phyloP scores from a whole-genome alignment of 1,284 basidiomycete species.

The Singerocomus rubriflavus region DNA sequence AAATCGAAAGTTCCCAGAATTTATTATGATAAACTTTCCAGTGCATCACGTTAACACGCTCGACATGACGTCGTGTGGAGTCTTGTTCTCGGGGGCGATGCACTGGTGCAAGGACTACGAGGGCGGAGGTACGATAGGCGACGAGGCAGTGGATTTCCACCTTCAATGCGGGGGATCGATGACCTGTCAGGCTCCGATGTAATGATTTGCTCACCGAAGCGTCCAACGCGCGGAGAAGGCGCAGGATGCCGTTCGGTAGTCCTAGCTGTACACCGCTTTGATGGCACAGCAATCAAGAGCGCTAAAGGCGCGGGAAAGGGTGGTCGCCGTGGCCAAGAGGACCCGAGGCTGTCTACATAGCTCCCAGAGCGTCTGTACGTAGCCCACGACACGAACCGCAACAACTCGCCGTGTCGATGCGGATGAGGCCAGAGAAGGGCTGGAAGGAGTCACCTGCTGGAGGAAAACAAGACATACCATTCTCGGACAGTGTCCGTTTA shows the following conservation, averaged over 20 bases:
- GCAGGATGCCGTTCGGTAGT: constrained; percentile 16
- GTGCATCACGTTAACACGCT: constrained; percentile 27
- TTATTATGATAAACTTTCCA: constrained; percentile 27
- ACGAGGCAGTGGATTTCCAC: constrained; percentile 25
- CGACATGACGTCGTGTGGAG: constrained; percentile 7
- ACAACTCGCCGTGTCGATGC: neutral
- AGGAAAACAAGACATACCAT: constrained; percentile 23
- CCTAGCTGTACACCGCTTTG: constrained; percentile 23
- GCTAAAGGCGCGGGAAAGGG: constrained; percentile 4
- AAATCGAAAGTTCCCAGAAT: constrained; percentile 17
- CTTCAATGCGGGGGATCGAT: constrained; percentile 11
- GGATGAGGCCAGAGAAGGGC: neutral
- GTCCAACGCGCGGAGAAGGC: constrained; percentile 13
- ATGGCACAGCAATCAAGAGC: constrained; percentile 22
- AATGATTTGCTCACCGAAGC: constrained; percentile 2
- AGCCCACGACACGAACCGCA: neutral
- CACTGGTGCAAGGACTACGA: constrained; percentile 2
- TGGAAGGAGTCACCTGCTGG: constrained; percentile 2
- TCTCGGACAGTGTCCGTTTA: constrained; percentile 18
- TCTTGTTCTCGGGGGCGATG: constrained; percentile 2
- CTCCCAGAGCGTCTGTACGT: neutral
- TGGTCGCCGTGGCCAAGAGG: neutral
- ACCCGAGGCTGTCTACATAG: constrained; percentile 2
- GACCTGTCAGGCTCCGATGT: neutral
- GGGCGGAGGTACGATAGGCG: constrained; percentile 10